Evolutionary conservation across 331 rosid species (phyloP).

Genomic region (Quercus tomentella): DNA sequence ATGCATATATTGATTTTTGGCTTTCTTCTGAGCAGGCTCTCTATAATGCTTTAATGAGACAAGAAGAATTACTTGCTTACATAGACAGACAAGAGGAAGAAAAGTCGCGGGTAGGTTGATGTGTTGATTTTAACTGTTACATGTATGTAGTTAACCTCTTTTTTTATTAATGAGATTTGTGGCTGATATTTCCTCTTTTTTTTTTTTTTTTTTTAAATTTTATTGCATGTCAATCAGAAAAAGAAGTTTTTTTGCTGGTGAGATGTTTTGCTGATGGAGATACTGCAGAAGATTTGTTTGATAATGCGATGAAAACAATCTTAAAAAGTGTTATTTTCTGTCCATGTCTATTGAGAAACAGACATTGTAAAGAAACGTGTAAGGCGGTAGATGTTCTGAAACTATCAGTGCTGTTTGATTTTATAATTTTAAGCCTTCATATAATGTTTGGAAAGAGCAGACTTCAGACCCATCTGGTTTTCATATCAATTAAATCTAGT

Average conservation of each 20-base stretch:
- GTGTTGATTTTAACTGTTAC: background rate
- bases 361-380: background rate
- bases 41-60: conserved; percentile 85
- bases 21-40: conserved; percentile 54
- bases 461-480: background rate
- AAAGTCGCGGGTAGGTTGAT: conserved; percentile 60
- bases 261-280: conserved; percentile 26
- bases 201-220: conserved; percentile 2
- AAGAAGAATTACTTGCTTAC: conserved; percentile 91
- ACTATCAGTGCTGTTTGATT: conserved; percentile 14
- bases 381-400: background rate
- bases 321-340: background rate
- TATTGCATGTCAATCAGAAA: conserved; percentile 41
- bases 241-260: conserved; percentile 89
- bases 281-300: conserved; percentile 22
- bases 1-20: background rate
- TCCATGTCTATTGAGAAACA: conserved; percentile 8
- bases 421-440: background rate
- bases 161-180: background rate
- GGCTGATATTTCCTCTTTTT: background rate
- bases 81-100: conserved; percentile 85
- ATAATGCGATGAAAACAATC: background rate
- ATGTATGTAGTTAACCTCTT: background rate
- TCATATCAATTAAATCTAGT: background rate
- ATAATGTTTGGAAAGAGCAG: background rate